Evolutionary conservation across 1,139 yeast species (phyloP).

Genomic region (Debaryomyces subglobosus): DNA sequence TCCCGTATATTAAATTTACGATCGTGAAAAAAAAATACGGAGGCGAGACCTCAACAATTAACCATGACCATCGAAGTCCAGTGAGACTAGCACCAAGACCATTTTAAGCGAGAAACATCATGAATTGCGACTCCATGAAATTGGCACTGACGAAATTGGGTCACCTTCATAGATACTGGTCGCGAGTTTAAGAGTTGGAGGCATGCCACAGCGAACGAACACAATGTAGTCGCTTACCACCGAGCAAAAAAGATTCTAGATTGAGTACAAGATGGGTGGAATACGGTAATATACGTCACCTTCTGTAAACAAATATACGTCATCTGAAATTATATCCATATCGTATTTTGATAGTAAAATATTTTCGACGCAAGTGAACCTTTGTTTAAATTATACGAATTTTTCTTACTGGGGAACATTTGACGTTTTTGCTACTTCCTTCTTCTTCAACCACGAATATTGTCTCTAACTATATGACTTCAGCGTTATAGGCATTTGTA

Average conservation of each 20-base stretch:
- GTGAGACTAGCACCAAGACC: not conserved
- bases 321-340: not conserved
- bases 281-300: not conserved
- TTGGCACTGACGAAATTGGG: not conserved
- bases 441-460: not conserved
- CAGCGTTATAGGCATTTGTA: too few species aligned
- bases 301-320: not conserved
- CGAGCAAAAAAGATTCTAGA: not conserved
- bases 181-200: not conserved
- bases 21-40: constrained; percentile 1
- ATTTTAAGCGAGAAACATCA: not conserved
- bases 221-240: not conserved
- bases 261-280: not conserved
- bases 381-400: not conserved
- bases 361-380: not conserved
- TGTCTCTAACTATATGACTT: too few species aligned
- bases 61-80: not conserved
- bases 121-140: not conserved
- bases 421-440: not conserved
- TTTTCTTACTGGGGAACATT: not conserved
- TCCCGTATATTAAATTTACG: constrained; percentile 1
- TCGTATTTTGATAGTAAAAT: not conserved
- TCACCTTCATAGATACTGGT: not conserved
- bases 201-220: not conserved
- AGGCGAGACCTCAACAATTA: not conserved